Evolutionary conservation across 2,329 filamentous ascomycete genomes (phyloP), one percentile per base, ranked within the genome.

Genomic region (Ampelomyces quisqualis): DNA sequence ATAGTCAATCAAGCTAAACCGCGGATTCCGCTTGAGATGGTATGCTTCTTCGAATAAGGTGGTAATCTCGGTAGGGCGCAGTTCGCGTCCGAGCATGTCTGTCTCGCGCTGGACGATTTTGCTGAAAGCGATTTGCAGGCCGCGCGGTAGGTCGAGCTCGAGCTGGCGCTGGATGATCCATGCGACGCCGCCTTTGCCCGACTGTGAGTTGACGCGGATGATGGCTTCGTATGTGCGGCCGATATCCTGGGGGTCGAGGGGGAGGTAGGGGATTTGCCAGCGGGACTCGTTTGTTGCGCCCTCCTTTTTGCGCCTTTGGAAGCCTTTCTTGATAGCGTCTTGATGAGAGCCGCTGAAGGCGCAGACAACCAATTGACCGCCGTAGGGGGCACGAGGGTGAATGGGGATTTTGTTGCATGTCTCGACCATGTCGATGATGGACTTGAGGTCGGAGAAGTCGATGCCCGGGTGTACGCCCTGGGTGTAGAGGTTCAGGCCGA

Each of bases 201-300:
- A 88, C 69, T 97, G 91, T 13, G 88, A 95, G 76, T 97, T 98
- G 79, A 97, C 91, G 45, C 91, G 87, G 65, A 97, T 97, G 64
- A 97, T 86, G 44, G 91, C 91, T 72, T 97, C 90, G 79, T 97
- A 97, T n/a, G 85, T 96, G 43, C 91, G 84, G 35, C 91, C 91
- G 51, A 97, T 95, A 62, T 97, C 91, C 62, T 86, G 79, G 4
- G 91, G 91, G 62, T 97, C 91, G 58, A 97, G 79, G 9, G 91
- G 91, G 34, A 97, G 84, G 65, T 97, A 97, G 0, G 91, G 91
- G 26, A 96, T 78, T 56, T 87, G 75, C 91, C 91, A 97, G 27
- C 72, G 74, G 60, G 84, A 81, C 41, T 91, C 81, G 62, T 78
- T 73, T 4, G 70, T 73, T 31, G 77, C 75, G 38, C 76, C 78